These are phyloP conservation scores for Kwoniella heveanensis DNA, from an alignment of 768 basidiomycete species.

Conservation along the genomic window DNA sequence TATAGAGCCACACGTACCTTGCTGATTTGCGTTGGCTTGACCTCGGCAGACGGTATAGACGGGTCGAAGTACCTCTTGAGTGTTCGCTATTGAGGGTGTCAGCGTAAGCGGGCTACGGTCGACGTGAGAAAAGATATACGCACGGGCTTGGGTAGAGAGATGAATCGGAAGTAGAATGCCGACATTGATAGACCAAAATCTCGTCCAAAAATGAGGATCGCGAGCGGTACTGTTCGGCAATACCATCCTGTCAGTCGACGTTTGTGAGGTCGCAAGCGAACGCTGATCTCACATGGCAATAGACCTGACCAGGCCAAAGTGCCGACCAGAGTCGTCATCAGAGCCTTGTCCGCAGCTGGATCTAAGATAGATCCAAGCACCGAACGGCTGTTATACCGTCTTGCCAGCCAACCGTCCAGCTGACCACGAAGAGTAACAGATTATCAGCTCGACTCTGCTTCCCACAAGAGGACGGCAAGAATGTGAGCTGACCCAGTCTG, in stretches of 20 bases:
- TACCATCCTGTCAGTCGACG: neutral
- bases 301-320: constrained; percentile 80
- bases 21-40: constrained; percentile 88
- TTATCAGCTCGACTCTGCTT: constrained; percentile 5
- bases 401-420: constrained; percentile 89
- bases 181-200: constrained; percentile 82
- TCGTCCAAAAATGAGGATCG: constrained; percentile 81
- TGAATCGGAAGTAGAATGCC: constrained; percentile 91
- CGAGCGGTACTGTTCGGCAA: constrained; percentile 69
- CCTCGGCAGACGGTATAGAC: constrained; percentile 90
- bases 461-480: constrained; percentile 1
- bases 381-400: constrained; percentile 79
- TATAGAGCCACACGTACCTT: constrained; percentile 62
- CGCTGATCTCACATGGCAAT: constrained; percentile 78
- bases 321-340: constrained; percentile 91
- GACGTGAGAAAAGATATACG: constrained; percentile 65
- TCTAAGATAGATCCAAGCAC: constrained; percentile 96
- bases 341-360: constrained; percentile 91
- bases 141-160: constrained; percentile 82
- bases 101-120: too few relatives aligned
- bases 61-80: constrained; percentile 94
- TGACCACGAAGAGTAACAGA: constrained; percentile 57
- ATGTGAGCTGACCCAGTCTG: constrained; percentile 73
- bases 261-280: too few relatives aligned
- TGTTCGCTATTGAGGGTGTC: constrained; percentile 65